phyloP scores from a whole-genome alignment of 2,329 filamentous ascomycete genomes.

The Diaporthe citriasiana region DNA sequence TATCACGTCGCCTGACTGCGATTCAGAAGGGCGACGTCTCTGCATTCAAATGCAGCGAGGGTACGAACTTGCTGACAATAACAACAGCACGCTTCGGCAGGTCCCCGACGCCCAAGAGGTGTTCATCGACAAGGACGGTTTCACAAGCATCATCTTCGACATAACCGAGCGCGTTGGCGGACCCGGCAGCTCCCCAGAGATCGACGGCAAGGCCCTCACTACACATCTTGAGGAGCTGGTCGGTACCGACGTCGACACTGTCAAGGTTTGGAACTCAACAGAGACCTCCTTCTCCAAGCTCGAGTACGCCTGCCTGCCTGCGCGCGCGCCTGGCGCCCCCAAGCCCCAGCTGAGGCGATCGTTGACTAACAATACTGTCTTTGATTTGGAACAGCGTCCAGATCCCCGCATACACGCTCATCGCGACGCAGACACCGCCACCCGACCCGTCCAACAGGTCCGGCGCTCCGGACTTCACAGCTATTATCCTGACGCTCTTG shows the following conservation, averaged over 20 bases:
- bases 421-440: constrained; percentile 73
- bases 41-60: neutral
- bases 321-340: neutral
- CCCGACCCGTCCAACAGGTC: constrained; percentile 50
- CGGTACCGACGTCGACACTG: constrained; percentile 71
- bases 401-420: constrained; percentile 76
- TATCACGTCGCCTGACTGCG: constrained; percentile 7
- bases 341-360: neutral
- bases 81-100: constrained; percentile 75
- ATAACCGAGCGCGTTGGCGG: constrained; percentile 84
- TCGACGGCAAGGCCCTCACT: constrained; percentile 78
- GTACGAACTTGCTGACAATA: constrained; percentile 3
- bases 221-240: constrained; percentile 79
- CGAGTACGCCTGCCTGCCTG: constrained; percentile 57
- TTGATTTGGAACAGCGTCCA: constrained; percentile 53
- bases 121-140: constrained; percentile 86
- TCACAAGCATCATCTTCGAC: constrained; percentile 90
- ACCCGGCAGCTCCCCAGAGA: constrained; percentile 66
- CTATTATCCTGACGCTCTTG: constrained; percentile 82
- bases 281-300: constrained; percentile 71
- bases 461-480: constrained; percentile 74
- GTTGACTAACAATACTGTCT: neutral
- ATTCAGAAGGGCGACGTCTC: neutral
- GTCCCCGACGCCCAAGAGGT: constrained; percentile 93
- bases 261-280: constrained; percentile 77